A percentile compares a stretch with the other conserved stretches of the same genome.
Evolutionary conservation across 495 filamentous ascomycete genomes (phyloP).

Genomic region (Chaetomium cochliodes): DNA sequence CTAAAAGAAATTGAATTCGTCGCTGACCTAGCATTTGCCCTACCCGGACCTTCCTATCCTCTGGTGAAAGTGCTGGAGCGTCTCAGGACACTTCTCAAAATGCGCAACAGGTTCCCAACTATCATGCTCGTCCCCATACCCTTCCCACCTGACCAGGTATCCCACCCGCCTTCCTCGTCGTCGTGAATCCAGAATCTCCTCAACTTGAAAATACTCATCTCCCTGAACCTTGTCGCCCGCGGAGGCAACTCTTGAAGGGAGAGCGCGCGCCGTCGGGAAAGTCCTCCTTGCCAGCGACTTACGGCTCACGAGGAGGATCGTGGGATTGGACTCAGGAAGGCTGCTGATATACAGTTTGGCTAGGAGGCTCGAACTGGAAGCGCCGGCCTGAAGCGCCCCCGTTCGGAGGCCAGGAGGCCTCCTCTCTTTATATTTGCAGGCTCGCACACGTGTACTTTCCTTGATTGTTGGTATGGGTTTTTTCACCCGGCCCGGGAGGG

Average conservation of each 20-base stretch:
- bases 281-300: slow-evolving; percentile 24
- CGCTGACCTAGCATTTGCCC: too few species aligned
- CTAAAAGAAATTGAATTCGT: too few species aligned
- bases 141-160: slow-evolving; percentile 16
- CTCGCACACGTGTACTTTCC: too few species aligned
- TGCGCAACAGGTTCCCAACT: slow-evolving; percentile 25
- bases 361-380: too few species aligned
- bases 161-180: slow-evolving; percentile 10
- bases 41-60: not conserved
- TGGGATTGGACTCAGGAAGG: too few species aligned
- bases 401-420: too few species aligned
- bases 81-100: slow-evolving; percentile 22
- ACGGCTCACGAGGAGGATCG: too few species aligned
- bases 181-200: slow-evolving; percentile 6
- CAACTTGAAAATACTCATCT: slow-evolving; percentile 11
- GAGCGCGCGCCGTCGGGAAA: slow-evolving; percentile 17
- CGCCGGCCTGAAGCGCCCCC: too few species aligned
- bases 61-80: slow-evolving; percentile 24
- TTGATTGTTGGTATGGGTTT: too few species aligned
- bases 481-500: too few species aligned
- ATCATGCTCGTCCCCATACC: slow-evolving; percentile 25
- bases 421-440: too few species aligned
- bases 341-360: too few species aligned
- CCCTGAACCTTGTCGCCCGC: slow-evolving; percentile 21
- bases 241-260: slow-evolving; percentile 23